A percentile compares a stretch with the other conserved stretches of the same genome.
Evolutionary conservation across 169 alveolate genomes (phyloP).

Genomic region (Cryptosporidium bovis): DNA sequence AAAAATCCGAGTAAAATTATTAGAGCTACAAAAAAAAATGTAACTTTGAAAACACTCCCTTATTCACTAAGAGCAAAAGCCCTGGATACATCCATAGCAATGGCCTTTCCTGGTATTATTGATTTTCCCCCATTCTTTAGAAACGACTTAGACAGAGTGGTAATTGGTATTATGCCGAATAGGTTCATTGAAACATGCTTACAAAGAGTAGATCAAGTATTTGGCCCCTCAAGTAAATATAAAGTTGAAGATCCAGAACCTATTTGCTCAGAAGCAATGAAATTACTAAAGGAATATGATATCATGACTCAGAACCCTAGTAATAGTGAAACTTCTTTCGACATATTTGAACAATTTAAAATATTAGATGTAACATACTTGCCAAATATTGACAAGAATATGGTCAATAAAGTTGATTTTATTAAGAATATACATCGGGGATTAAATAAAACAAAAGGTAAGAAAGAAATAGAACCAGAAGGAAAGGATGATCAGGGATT

Average conservation of each 20-base stretch:
- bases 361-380: conserved; percentile 21
- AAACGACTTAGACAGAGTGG: conserved; percentile 60
- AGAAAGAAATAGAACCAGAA: neutral
- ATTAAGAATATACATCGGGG: conserved; percentile 2
- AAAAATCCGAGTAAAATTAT: neutral
- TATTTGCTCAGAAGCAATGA: conserved; percentile 12
- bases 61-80: conserved; percentile 28
- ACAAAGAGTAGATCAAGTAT: conserved; percentile 34
- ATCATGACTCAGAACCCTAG: conserved; percentile 21
- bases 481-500: conserved; percentile 8
- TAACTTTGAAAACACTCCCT: conserved; percentile 37
- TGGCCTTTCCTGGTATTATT: conserved; percentile 14
- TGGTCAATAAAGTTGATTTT: neutral
- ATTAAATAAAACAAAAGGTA: neutral
- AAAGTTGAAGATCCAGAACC: conserved; percentile 19
- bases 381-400: neutral
- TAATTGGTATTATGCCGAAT: conserved; percentile 25
- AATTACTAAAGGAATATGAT: conserved; percentile 23
- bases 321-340: conserved; percentile 2
- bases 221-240: conserved; percentile 41
- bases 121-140: conserved; percentile 43
- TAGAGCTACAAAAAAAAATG: conserved; percentile 3
- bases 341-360: conserved; percentile 58
- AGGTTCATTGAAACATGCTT: conserved; percentile 46
- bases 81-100: conserved; percentile 22